Evolutionary conservation across 2,329 filamentous ascomycete genomes (phyloP), one percentile per base, ranked within the genome.

Genomic region (Fusarium torulosum): DNA sequence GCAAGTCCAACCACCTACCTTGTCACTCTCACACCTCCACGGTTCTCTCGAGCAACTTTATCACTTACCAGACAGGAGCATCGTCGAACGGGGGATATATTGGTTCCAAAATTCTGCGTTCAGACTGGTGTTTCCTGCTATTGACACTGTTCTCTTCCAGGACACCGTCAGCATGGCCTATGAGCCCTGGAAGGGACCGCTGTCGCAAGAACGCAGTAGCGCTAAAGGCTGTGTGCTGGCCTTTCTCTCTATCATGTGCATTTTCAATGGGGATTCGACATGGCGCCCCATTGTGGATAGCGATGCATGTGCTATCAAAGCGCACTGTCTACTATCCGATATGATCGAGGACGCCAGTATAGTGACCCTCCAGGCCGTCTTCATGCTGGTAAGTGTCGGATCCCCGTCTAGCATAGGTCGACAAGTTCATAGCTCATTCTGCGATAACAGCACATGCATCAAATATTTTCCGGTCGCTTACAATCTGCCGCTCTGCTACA

Each of bases 151-250:
- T 1, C 70, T 86, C 2, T 86, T 86, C 58, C 63, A 73, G 15
- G 74, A 80, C 6, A 85, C 81, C 0, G 76, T 85, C 20, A 71
- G 76, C 0, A 37, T 74, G 2, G 85, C 83, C 1, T 87, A 86
- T 63, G 64, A 75, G 6, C 66, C 76, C 3, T 50, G 59, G 1
- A 49, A 63, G 1, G 54, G 53, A 7, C 44, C 63, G 7, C 23
- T 59, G 20, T 59, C 71, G 9, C 38, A 75, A 46, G 75, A 72
- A 54, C 66, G 67, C 10, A 71, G 78, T 4, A 76, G 75, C 27
- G 79, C 80, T 19, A 82, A 78, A 51, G 81, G 81, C 1, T 85
- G 82, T 58, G 76, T 87, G 3, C 78, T 84, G 53, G 77, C 83
- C 2, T 86, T 87, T 67, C 60, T 83, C 2, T 77, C 81, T 0